Evolutionary conservation across 768 basidiomycete genomes (phyloP), one percentile per base, ranked within the genome.

Genomic region (Boletellus sp.): DNA sequence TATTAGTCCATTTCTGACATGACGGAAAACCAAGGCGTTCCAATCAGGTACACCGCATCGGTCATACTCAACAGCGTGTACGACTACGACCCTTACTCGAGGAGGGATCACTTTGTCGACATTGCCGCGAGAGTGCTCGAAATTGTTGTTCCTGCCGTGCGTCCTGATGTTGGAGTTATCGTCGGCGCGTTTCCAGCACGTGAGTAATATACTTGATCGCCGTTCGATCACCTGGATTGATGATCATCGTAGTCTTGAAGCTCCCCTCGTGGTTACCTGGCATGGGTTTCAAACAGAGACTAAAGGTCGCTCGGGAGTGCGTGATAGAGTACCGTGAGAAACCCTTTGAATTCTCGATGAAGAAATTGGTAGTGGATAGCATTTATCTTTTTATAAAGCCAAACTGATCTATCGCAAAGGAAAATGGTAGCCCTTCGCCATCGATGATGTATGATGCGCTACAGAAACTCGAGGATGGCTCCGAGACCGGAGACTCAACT

Each of bases 221-320:
- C 22, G 8, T 45, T 26, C 19, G 4, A 3, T 22, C 42, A 28
- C 4, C 28, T 12, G 8, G 6, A 3, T 20, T 34, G 3, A 37
- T 34, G 19, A 3, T 13, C 5, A 10, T 1, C 4, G 10, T 12
- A 57, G 56, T 55, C 15, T 13, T 57, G n/a, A 56, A 50, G 8
- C 48, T 58, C 11, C 57, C 57, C 1, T 15, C 48, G 2, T 58
- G 57, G 54, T 39, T 58, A 16, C 54, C 57, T 1, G 55, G 33
- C 8, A 52, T 52, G 51, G 31, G 35, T 2, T 52, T 52, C 41
- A 52, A 47, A 26, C 16, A 6, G 2, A 16, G 37, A 1, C 42
- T 54, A 47, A 47, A 26, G 2, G n/a, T 10, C 6, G 44, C 44
- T 1, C 22, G 11, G 1, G 22, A 40, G 19, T 23, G 42, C 11